phyloP scores from a whole-genome alignment of 495 filamentous ascomycete species.

The Lentithecium fluviatile region DNA sequence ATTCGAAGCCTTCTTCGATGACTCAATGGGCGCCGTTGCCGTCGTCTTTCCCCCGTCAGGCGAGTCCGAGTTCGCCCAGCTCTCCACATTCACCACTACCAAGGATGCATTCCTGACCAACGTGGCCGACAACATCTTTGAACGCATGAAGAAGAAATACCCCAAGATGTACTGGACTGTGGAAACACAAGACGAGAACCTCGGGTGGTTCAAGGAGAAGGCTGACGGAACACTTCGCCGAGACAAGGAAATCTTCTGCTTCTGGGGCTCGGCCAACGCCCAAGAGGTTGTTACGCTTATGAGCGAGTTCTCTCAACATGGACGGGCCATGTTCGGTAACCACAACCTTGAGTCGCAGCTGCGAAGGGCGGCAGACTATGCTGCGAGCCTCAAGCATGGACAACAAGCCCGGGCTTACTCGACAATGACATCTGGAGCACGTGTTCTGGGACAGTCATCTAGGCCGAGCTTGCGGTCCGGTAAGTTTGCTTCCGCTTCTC shows the following conservation, averaged over 20 bases:
- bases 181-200: constrained; percentile 92
- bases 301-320: constrained; percentile 79
- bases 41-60: constrained; percentile 75
- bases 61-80: constrained; percentile 61
- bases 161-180: constrained; percentile 95
- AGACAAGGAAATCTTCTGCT: constrained; percentile 89
- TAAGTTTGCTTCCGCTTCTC: constrained; percentile 19
- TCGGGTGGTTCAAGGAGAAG: constrained; percentile 99
- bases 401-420: constrained; percentile 37
- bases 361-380: constrained; percentile 70
- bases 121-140: constrained; percentile 96
- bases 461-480: constrained; percentile 17
- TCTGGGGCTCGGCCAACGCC: constrained; percentile 87
- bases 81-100: constrained; percentile 92
- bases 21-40: constrained; percentile 93
- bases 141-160: constrained; percentile 87
- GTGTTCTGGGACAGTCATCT: constrained; percentile 11
- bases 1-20: constrained; percentile 95
- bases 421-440: constrained; percentile 22
- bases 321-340: constrained; percentile 84
- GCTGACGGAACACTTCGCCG: constrained; percentile 85
- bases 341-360: constrained; percentile 85
- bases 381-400: constrained; percentile 56
- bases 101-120: constrained; percentile 96
- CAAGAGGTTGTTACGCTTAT: constrained; percentile 85